phyloP scores from a whole-genome alignment of 352 stramenopile genomes.

The Phytopythium ostracodes region DNA sequence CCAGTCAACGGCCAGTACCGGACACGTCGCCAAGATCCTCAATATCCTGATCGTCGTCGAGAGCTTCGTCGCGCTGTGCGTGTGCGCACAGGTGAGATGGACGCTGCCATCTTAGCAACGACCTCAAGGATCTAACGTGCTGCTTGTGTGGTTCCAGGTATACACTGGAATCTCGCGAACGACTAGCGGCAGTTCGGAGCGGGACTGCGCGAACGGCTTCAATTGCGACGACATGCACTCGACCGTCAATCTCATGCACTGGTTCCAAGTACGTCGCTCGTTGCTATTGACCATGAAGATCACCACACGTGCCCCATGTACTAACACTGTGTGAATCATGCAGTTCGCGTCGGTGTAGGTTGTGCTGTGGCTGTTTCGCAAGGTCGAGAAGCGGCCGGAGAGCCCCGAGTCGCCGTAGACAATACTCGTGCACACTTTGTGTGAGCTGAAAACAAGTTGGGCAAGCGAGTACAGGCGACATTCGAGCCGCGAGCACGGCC shows the following conservation, averaged over 20 bases:
- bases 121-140: neutral
- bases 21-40: slow-evolving; percentile 26
- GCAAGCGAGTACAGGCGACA: too few relatives aligned
- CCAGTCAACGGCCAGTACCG: neutral
- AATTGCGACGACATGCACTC: slow-evolving; percentile 35
- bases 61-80: slow-evolving; percentile 19
- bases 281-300: neutral
- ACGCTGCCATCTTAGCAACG: neutral
- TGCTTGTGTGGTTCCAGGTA: neutral
- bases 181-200: slow-evolving; percentile 15
- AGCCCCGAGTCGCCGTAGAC: neutral
- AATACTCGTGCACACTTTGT: too few relatives aligned
- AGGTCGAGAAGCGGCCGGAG: slow-evolving; percentile 14
- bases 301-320: too few relatives aligned
- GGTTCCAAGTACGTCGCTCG: slow-evolving; percentile 20
- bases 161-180: neutral
- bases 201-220: slow-evolving; percentile 57
- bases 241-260: slow-evolving; percentile 30
- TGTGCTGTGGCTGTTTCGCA: slow-evolving; percentile 26
- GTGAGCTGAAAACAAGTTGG: too few relatives aligned
- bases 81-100: slow-evolving; percentile 22
- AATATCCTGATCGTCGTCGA: slow-evolving; percentile 28
- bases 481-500: neutral
- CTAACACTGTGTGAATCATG: neutral
- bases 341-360: slow-evolving; percentile 22